Evolutionary conservation across 2,329 filamentous ascomycete species (phyloP).

Genomic region (Ramularia collo-cygni): DNA sequence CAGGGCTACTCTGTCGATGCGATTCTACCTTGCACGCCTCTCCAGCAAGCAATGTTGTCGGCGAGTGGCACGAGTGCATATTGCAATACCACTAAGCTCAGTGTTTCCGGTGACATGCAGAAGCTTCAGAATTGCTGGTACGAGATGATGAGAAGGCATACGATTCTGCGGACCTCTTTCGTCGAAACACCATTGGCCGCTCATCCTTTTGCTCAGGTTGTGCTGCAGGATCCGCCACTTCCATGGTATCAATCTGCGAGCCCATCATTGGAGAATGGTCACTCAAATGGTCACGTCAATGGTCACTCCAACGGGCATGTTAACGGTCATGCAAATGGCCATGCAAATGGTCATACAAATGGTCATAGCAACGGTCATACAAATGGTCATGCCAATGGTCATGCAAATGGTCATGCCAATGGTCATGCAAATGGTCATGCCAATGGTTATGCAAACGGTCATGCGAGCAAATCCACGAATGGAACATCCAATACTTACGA

Average conservation of each 20-base stretch:
- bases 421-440: slow-evolving; percentile 3
- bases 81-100: slow-evolving; percentile 64
- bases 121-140: slow-evolving; percentile 56
- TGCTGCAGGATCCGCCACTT: slow-evolving; percentile 47
- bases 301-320: slow-evolving; percentile 1
- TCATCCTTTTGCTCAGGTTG: slow-evolving; percentile 65
- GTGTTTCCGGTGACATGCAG: slow-evolving; percentile 45
- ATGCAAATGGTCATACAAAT: slow-evolving; percentile 1
- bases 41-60: slow-evolving; percentile 83
- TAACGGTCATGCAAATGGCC: slow-evolving; percentile 4
- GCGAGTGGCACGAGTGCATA: slow-evolving; percentile 53
- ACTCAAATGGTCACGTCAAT: slow-evolving; percentile 3
- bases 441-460: not conserved
- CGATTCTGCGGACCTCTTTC: slow-evolving; percentile 73
- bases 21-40: slow-evolving; percentile 73
- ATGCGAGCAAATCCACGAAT: not conserved
- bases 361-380: not conserved
- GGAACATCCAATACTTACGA: not conserved
- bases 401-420: slow-evolving; percentile 3
- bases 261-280: slow-evolving; percentile 1
- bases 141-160: slow-evolving; percentile 57
- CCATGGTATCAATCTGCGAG: slow-evolving; percentile 32
- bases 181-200: slow-evolving; percentile 53
- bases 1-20: slow-evolving; percentile 36
- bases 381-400: slow-evolving; percentile 5